A percentile compares a stretch with the other conserved stretches of the same genome.
Conservation (phyloP, 1,139 yeast species). For the Hyphopichia fennica region DNA sequence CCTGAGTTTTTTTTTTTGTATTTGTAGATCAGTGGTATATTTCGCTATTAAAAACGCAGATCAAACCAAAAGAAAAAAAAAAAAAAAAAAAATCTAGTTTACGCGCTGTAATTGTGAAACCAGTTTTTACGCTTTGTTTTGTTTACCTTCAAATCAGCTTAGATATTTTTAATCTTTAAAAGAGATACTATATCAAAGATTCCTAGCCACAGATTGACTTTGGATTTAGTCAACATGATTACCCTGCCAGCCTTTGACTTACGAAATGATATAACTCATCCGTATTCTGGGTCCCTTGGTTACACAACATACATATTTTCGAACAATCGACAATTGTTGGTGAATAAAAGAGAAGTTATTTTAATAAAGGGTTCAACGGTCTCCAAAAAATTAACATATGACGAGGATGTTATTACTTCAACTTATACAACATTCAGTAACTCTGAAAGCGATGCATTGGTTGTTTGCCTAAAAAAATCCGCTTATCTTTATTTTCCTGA, state of each 20-base stretch:
- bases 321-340: conserved; percentile 28
- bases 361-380: conserved; percentile 45
- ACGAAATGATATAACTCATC: conserved; percentile 14
- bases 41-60: too few species aligned
- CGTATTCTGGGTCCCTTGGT: conserved; percentile 14
- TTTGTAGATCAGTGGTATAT: not conserved
- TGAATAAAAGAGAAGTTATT: conserved; percentile 21
- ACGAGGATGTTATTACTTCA: conserved; percentile 48
- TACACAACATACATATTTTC: conserved; percentile 24
- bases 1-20: not conserved
- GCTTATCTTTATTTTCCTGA: conserved; percentile 58
- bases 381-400: conserved; percentile 49
- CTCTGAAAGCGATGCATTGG: conserved; percentile 33
- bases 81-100: not conserved
- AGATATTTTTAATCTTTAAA: too few species aligned
- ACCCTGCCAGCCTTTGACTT: conserved; percentile 15
- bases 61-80: too few species aligned
- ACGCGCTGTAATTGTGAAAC: not conserved
- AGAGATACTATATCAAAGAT: too few species aligned
- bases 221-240: not conserved
- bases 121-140: not conserved
- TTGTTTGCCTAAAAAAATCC: conserved; percentile 50
- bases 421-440: conserved; percentile 43
- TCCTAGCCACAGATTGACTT: too few species aligned
- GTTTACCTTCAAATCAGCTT: not conserved